Evolutionary conservation across 2,329 filamentous ascomycete species (phyloP), one percentile per base, ranked within the genome.

Genomic region (Penicillium oxalicum): DNA sequence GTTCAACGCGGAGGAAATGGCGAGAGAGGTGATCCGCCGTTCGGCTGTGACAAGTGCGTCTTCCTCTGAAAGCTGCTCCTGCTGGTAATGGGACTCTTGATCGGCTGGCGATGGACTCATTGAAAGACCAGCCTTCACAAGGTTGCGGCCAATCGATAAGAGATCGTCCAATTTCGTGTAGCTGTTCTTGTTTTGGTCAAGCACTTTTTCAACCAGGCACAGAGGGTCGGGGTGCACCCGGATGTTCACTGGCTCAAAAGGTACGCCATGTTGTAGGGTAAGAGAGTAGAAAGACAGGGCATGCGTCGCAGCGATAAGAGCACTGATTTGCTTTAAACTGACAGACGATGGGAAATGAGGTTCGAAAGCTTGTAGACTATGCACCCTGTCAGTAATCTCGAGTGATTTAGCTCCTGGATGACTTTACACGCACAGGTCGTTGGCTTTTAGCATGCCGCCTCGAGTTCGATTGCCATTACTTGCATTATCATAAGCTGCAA

Each of bases 151-250:
- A 49, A 85, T 84, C n/a, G 69, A 73, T 18, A 84, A 70, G 4
- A 85, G 70, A 56, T 84, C 80, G 52, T 85, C 81, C 0, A 85
- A 68, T 57, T 84, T 80, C 2, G 80, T 81, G 60, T 84, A 85
- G 56, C 78, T 80, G 49, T 75, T 74, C 1, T 70, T 60, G 49
- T 85, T 85, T 58, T 85, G 82, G 39, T 80, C 76, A 7, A 85
- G 72, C 0, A 85, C 73, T 58, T 79, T 83, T 49, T 74, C 73
- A 44, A 85, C 71, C 25, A 85, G 66, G 1, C 74, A 74, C 4
- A 84, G 65, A 5, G 82, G 81, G 58, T 84, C 81, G 8, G 75
- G 68, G 55, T 78, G 80, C 36, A 81, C 78, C n/a, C 82, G 77
- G 49, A 85, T 84, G 60, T 77, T 83, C 57, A 84, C 82, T 3